Evolutionary conservation across 768 basidiomycete species (phyloP), one percentile per base, ranked within the genome.

Genomic region (Gloeostereum incarnatum): DNA sequence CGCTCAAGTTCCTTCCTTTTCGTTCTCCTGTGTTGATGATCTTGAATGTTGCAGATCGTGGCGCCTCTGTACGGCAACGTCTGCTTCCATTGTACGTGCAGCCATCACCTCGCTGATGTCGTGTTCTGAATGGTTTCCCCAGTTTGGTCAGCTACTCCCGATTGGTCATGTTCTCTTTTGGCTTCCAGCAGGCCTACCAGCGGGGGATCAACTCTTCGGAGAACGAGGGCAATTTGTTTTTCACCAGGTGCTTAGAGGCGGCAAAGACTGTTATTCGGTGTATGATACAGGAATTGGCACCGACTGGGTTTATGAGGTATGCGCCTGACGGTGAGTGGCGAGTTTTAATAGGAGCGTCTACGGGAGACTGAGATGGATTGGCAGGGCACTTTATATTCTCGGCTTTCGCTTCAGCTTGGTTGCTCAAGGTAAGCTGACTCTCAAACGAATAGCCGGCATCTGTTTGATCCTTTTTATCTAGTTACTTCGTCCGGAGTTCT

Each of bases 81-180:
- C 57, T 89, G 18, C 60, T 86, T 5, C 86, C 86, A 2, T 88
- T 83, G 83, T 88, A 56, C 45, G 80, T 57, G 23, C n/a, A 21
- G 36, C n/a, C 19, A 34, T 4, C 13, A 20, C 2, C 22, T 38
- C 17, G 27, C 29, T 36, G 35, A 50, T 46, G 22, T 13, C 16
- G 22, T 26, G 40, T 11, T 42, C 39, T 38, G 24, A 38, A 46
- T 24, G 1, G 17, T 19, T 24, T 27, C 23, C 33, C 1, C 39
- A 88, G 84, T 68, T 66, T 84, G 30, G 78, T 81, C 41, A 73
- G 65, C 20, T 89, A 88, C 49, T 82, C 82, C 24, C 69, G 86
- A 11, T 73, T 89, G 8, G 86, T 89, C 35, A 85, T 88, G 82
- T 86, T 74, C 50, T 88, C 86, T 0, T 88, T 89, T 48, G 85